Conservation (phyloP, 1,284 basidiomycete genomes). For the Trichosporon inkin region DNA sequence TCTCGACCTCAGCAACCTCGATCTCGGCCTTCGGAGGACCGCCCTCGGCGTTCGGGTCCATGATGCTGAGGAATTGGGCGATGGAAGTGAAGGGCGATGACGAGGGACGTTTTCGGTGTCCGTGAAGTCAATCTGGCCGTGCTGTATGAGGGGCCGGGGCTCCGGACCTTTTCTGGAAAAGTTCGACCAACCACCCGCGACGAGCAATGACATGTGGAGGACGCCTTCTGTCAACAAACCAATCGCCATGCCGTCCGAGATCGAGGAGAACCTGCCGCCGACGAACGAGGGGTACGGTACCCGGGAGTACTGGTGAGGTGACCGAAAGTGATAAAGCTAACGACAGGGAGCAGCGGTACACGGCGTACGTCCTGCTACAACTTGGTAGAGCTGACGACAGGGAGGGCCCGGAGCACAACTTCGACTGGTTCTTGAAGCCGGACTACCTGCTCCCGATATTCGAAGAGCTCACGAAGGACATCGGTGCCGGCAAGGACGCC, state of each 20-base stretch:
- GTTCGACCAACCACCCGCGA: constrained; percentile 6
- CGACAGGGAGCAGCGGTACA: constrained; percentile 62
- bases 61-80: constrained; percentile 11
- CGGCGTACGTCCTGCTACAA: constrained; percentile 53
- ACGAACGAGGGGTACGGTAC: constrained; percentile 72
- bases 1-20: constrained; percentile 42
- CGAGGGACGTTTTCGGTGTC: not conserved
- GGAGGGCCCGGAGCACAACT: constrained; percentile 62
- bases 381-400: not conserved
- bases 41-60: constrained; percentile 47
- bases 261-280: constrained; percentile 55
- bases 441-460: constrained; percentile 46
- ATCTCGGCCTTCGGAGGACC: constrained; percentile 35
- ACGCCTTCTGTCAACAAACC: not conserved
- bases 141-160: not conserved
- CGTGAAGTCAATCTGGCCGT: not conserved
- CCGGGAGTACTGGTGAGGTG: constrained; percentile 65
- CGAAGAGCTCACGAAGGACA: constrained; percentile 30
- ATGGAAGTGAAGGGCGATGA: constrained; percentile 8
- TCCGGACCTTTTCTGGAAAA: constrained; percentile 8
- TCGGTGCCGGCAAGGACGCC: constrained; percentile 54
- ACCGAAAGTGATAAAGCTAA: constrained; percentile 40
- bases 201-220: not conserved
- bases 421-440: constrained; percentile 62
- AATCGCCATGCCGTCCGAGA: constrained; percentile 11